A percentile compares a stretch with the other conserved stretches of the same genome.
These are phyloP conservation scores for Erodium moschatum DNA, from an alignment of 441 rosid species.

Conservation along the genomic window DNA sequence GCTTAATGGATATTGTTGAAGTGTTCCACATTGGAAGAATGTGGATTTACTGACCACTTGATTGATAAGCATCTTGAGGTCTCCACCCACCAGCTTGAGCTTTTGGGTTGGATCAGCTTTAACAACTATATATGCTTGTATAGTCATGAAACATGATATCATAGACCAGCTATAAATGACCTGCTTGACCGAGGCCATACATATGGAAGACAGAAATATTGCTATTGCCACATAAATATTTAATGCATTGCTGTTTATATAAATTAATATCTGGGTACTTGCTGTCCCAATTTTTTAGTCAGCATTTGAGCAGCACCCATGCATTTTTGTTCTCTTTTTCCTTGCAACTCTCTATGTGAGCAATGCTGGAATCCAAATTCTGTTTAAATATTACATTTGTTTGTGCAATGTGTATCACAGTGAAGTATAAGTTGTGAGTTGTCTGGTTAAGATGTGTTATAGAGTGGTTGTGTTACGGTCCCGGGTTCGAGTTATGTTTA, in stretches of 20 bases:
- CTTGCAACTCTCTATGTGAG: neutral
- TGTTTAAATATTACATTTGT: neutral
- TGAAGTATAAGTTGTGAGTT: no score
- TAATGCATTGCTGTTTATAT: neutral
- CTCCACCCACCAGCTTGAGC: no score
- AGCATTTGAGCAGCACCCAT: neutral
- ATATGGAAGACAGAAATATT: neutral
- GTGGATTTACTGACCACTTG: no score
- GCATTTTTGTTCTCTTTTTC: neutral
- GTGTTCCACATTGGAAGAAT: no score
- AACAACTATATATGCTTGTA: neutral
- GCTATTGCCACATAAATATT: neutral
- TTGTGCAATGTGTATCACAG: no score
- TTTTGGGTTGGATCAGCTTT: no score
- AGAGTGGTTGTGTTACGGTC: neutral
- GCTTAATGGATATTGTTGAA: neutral
- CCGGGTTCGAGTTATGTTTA: no score
- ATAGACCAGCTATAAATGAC: slow-evolving; percentile 10
- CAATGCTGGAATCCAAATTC: neutral
- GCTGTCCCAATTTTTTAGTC: neutral
- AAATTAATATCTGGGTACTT: neutral
- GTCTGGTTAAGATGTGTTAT: neutral
- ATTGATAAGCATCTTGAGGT: no score
- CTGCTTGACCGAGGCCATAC: neutral
- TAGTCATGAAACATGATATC: neutral